phyloP scores from a whole-genome alignment of 495 filamentous ascomycete species.

The Penicillium coffeae region DNA sequence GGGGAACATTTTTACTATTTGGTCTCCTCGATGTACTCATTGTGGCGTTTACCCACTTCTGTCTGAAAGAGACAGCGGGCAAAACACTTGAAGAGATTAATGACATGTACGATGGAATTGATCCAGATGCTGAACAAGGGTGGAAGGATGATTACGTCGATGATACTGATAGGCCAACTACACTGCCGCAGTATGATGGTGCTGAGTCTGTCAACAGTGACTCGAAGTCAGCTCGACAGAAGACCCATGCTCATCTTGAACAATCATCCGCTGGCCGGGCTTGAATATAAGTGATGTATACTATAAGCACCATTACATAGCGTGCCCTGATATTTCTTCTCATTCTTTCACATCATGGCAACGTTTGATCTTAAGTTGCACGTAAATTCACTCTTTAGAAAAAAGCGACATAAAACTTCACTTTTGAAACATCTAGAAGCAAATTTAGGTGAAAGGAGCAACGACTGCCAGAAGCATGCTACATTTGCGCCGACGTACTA shows the following conservation, averaged over 20 bases:
- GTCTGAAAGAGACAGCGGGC: constrained; percentile 59
- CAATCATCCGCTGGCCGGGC: constrained; percentile 15
- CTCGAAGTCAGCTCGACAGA: constrained; percentile 6
- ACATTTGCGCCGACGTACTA: too few species aligned
- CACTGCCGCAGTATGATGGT: background rate
- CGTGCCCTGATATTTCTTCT: too few species aligned
- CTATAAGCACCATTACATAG: too few species aligned
- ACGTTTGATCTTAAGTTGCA: too few species aligned
- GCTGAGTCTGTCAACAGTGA: constrained; percentile 2
- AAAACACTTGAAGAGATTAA: constrained; percentile 73
- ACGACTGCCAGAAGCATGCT: too few species aligned
- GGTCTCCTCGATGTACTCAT: constrained; percentile 37
- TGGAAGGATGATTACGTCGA: constrained; percentile 12
- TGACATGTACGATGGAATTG: constrained; percentile 49
- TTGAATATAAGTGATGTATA: too few species aligned
- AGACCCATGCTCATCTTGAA: constrained; percentile 11
- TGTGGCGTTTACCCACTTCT: constrained; percentile 39
- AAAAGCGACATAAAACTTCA: too few species aligned
- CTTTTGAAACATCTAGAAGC: too few species aligned
- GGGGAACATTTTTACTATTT: constrained; percentile 51
- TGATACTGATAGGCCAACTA: background rate
- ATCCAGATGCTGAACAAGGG: constrained; percentile 14
- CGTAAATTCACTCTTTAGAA: too few species aligned
- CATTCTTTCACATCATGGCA: too few species aligned
- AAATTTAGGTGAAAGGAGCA: too few species aligned